Percentiles rank a stretch among this genome's conserved stretches.
These are phyloP conservation scores for Nematocida homosporus DNA, from an alignment of 371 early-diverging fungal species.

Conservation along the genomic window DNA sequence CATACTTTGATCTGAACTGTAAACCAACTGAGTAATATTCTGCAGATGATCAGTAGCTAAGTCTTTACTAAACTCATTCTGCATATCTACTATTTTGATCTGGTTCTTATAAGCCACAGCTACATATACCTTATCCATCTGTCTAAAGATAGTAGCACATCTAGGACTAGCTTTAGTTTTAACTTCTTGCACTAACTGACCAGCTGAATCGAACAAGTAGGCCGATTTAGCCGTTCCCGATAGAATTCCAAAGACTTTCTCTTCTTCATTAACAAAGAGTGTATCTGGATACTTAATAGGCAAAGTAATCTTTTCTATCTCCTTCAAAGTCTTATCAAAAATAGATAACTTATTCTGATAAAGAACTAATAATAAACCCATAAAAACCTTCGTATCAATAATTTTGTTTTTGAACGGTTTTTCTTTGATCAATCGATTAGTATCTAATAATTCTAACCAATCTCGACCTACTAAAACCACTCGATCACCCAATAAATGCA, in stretches of 20 bases:
- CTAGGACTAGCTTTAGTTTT: not conserved
- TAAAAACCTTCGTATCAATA: not conserved
- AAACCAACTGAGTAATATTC: not conserved
- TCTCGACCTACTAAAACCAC: slow-evolving; percentile 30
- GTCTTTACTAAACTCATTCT: not conserved
- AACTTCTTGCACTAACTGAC: slow-evolving; percentile 5
- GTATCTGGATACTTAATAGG: not conserved
- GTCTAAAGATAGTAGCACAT: not conserved
- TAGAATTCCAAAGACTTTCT: not conserved
- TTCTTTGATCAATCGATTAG: not conserved
- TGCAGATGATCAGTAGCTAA: slow-evolving; percentile 38
- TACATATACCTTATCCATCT: not conserved
- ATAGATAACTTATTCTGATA: not conserved
- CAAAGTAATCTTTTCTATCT: not conserved
- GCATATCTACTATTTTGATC: not conserved
- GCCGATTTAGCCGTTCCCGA: not conserved
- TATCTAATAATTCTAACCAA: slow-evolving; percentile 10
- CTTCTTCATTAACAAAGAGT: not conserved
- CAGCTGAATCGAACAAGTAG: not conserved
- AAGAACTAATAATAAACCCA: slow-evolving; percentile 1
- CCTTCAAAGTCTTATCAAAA: not conserved
- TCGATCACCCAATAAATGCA: slow-evolving; percentile 1
- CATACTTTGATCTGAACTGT: not conserved
- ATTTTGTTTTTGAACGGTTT: slow-evolving; percentile 20
- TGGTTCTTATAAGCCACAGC: not conserved